Evolutionary conservation across 768 basidiomycete genomes (phyloP), one percentile per base, ranked within the genome.

Genomic region (Mycena belliarum): DNA sequence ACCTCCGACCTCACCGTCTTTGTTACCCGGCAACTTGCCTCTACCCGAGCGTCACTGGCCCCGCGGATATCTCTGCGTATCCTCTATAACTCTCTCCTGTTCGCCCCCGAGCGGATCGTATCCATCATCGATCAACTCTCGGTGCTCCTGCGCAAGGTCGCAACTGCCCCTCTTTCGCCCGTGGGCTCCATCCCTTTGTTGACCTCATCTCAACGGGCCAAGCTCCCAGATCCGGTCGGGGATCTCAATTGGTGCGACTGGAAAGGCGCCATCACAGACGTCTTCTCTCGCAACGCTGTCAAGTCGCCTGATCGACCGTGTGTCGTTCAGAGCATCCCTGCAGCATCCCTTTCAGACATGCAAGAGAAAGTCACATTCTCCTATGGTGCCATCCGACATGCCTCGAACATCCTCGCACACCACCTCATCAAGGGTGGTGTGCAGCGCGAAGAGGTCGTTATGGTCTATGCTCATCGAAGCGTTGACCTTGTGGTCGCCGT

Each of bases 181-280:
- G 81, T 96, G 26, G 93, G 94, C 6, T 84, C 88, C 1, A 84
- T 96, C 14, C 87, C 93, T 1, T 73, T 98, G 14, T 73, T 94
- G 47, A 94, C 93, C 0, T 77, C 86, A 4, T 70, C 74, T 14
- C 93, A 98, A 72, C 80, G 79, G 52, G 75, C 73, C 14, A 79
- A 79, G 46, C 80, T 99, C 5, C 97, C 97, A 0, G 81, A 90
- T 67, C 94, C 96, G 3, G 85, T 83, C 12, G 88, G 85, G 16
- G 89, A 98, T 70, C 82, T 99, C 33, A 84, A 97, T 65, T 99
- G 97, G 96, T 96, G 93, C 72, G 95, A 89, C 49, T 99, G 89
- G 85, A 93, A 95, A 70, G 97, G 96, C 29, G 92, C 96, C 8
- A 98, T 99, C 68, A 93, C 96, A 15, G 91, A 96, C 69, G 84